Conservation (phyloP, 2,329 filamentous ascomycete species). For the Nigrospora oryzae region DNA sequence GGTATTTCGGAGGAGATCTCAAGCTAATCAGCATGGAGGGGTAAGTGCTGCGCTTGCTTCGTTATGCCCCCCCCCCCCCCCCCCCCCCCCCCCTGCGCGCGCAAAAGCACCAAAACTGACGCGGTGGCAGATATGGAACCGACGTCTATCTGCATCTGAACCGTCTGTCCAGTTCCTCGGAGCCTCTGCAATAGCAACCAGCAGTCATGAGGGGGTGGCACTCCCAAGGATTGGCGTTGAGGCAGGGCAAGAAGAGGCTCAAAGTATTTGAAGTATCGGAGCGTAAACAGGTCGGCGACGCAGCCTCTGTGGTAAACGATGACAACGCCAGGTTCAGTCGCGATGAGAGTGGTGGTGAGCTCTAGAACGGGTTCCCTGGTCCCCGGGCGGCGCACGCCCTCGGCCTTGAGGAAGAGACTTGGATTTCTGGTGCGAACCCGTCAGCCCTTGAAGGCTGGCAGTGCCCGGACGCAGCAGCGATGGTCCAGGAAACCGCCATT, state of each 20-base stretch:
- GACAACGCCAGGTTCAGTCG: constrained; percentile 1
- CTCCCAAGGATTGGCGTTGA: constrained; percentile 58
- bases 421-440: no score
- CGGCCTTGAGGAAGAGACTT: no score
- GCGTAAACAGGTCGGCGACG: constrained; percentile 84
- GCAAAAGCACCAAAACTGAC: no score
- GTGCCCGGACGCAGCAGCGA: no score
- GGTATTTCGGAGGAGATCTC: constrained; percentile 95
- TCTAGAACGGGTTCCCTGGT: neutral
- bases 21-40: constrained; percentile 99
- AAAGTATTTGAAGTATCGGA: constrained; percentile 70
- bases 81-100: neutral
- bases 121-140: constrained; percentile 70
- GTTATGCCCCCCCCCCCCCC: neutral
- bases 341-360: constrained; percentile 2
- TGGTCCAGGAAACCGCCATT: no score
- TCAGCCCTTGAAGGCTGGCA: no score
- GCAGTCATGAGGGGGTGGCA: constrained; percentile 74
- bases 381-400: no score
- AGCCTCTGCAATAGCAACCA: constrained; percentile 92
- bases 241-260: constrained; percentile 53
- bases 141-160: constrained; percentile 98
- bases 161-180: constrained; percentile 86
- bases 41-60: constrained; percentile 41
- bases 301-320: constrained; percentile 32